Evolutionary conservation across 371 early-diverging fungal genomes (phyloP), one percentile per base, ranked within the genome.

Genomic region (Catenaria anguillulae): DNA sequence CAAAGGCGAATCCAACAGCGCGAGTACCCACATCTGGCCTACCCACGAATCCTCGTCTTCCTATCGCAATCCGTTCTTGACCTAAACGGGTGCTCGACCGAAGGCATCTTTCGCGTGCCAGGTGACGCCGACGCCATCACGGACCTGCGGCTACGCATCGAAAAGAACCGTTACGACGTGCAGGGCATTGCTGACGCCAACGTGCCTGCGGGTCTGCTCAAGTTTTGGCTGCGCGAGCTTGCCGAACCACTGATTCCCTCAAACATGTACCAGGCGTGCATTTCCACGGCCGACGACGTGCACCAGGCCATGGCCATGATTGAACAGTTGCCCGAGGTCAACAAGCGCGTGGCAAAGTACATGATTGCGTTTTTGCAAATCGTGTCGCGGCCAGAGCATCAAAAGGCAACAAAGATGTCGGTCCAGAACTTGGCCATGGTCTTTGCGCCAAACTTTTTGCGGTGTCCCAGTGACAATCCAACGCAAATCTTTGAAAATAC

Each of bases 61-160:
- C 73, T 97, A 61, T 77, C 86, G 4, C 83, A 86, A 26, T 73
- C 83, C 24, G 85, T 97, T 23, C 67, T 83, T 43, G 66, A 79
- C 0, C 73, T 92, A 37, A 80, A 86, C 55, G 97, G 97, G 17
- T 77, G 77, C 52, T 56, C 70, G 59, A 79, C 91, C 15, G 95
- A 97, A 69, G 97, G 97, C n/a, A 92, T 97, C 33, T 97, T 97
- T 68, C 85, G 97, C 61, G 90, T 97, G 26, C 91, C 97, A 23
- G 97, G 93, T 24, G 93, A 95, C 71, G 84, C 84, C 24, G 96
- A 94, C 58, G 77, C 77, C 19, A 91, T 95, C 2, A 82, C 89
- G 21, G 80, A 80, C 52, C 67, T 88, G 79, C 87, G 88, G 75
- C 56, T 90, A 43, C 80, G 84, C 33, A 81, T 93, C 62, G 95